A percentile compares a stretch with the other conserved stretches of the same genome.
Evolutionary conservation across 169 alveolate species (phyloP).

Genomic region (Plasmodium coatneyi): DNA sequence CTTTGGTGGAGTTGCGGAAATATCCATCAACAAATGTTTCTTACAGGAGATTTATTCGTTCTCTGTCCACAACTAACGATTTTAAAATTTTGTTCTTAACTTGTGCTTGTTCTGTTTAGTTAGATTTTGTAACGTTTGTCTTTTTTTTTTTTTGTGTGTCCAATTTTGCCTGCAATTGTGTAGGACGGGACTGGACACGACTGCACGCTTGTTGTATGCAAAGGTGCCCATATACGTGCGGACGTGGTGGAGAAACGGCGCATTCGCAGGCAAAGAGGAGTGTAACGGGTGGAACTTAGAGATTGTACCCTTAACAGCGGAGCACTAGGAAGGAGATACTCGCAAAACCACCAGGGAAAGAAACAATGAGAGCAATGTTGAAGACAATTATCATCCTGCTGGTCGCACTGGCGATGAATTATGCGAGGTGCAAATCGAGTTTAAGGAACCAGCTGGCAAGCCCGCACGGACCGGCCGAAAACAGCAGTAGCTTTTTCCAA

Average conservation of each 20-base stretch:
- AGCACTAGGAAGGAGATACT: not conserved
- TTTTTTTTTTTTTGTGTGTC: not conserved
- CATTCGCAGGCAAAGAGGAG: not conserved
- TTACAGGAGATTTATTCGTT: not conserved
- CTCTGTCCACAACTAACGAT: not conserved
- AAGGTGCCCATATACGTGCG: not conserved
- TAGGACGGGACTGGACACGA: not conserved
- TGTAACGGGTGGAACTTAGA: not conserved
- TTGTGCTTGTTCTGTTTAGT: not conserved
- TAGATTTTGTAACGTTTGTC: not conserved
- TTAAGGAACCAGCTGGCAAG: slow-evolving; percentile 18
- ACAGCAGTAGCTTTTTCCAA: slow-evolving; percentile 28
- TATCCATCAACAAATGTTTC: not conserved
- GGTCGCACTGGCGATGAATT: not conserved
- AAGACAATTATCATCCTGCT: not conserved
- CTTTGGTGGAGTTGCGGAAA: not conserved
- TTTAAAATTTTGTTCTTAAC: not conserved
- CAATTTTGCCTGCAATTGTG: not conserved
- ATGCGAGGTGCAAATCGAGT: slow-evolving; percentile 11
- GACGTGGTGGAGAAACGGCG: not conserved
- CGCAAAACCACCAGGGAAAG: not conserved
- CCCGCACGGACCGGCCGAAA: not conserved
- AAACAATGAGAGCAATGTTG: slow-evolving; percentile 9
- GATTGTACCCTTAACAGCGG: not conserved
- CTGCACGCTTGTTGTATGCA: not conserved